phyloP scores from a whole-genome alignment of 768 basidiomycete genomes.

The Clitopilus passeckerianus region DNA sequence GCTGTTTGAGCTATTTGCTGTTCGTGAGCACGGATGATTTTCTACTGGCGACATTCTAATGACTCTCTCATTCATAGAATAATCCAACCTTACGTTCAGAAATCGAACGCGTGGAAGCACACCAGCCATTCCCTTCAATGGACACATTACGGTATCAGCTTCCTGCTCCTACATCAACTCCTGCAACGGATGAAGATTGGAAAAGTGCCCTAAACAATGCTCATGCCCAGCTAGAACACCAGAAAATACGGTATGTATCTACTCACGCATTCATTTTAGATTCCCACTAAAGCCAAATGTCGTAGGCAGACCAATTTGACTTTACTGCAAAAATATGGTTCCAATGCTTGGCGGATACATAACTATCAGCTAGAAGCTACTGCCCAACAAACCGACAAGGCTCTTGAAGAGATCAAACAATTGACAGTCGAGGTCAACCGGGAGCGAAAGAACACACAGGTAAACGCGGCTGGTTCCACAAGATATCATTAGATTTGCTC shows the following conservation, averaged over 20 bases:
- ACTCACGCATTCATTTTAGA: not conserved
- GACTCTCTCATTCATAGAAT: conserved; percentile 37
- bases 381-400: conserved; percentile 64
- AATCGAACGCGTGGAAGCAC: conserved; percentile 66
- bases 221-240: conserved; percentile 81
- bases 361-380: conserved; percentile 84
- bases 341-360: conserved; percentile 89
- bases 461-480: conserved; percentile 19
- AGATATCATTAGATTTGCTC: conserved; percentile 1
- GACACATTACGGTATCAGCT: conserved; percentile 74
- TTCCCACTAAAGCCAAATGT: conserved; percentile 6
- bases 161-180: conserved; percentile 57
- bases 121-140: conserved; percentile 58
- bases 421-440: conserved; percentile 83
- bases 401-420: conserved; percentile 74
- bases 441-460: conserved; percentile 83
- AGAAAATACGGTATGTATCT: conserved; percentile 60
- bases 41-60: conserved; percentile 2
- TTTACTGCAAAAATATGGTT: conserved; percentile 79
- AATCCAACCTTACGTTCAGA: conserved; percentile 69
- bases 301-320: conserved; percentile 77
- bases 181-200: conserved; percentile 76
- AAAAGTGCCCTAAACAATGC: conserved; percentile 69
- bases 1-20: conserved; percentile 60
- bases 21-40: conserved; percentile 40